Evolutionary conservation across 2,329 filamentous ascomycete species (phyloP).

Genomic region (Lachnellula cervina): DNA sequence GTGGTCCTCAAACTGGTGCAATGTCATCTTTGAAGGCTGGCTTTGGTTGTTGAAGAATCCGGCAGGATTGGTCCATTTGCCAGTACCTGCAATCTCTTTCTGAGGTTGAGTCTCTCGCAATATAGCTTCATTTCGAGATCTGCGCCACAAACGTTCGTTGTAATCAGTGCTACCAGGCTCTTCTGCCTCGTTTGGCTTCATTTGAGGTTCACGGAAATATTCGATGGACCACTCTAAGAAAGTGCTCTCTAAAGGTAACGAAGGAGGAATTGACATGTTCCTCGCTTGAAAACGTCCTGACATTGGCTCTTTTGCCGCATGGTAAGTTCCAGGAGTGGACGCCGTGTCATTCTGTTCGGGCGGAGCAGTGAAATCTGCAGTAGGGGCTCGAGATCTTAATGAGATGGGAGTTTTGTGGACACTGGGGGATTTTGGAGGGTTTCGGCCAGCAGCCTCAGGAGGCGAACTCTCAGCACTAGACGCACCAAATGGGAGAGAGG

Average conservation of each 20-base stretch:
- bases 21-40: constrained; percentile 88
- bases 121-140: constrained; percentile 88
- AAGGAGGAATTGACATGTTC: constrained; percentile 52
- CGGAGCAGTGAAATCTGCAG: constrained; percentile 54
- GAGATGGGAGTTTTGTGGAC: constrained; percentile 24
- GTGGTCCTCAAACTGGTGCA: constrained; percentile 97
- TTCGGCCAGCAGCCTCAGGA: constrained; percentile 16
- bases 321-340: constrained; percentile 64
- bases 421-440: constrained; percentile 24
- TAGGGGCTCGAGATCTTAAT: constrained; percentile 40
- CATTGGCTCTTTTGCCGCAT: constrained; percentile 71
- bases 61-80: constrained; percentile 79
- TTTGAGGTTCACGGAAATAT: constrained; percentile 97
- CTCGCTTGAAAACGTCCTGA: constrained; percentile 69
- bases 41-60: constrained; percentile 84
- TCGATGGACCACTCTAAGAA: constrained; percentile 96
- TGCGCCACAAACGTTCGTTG: constrained; percentile 88
- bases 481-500: constrained; percentile 41
- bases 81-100: constrained; percentile 79
- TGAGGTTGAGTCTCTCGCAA: constrained; percentile 89
- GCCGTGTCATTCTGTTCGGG: constrained; percentile 71
- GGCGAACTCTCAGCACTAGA: constrained; percentile 27
- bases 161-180: constrained; percentile 96
- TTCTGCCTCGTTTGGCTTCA: constrained; percentile 93
- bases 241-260: constrained; percentile 71